Evolutionary conservation across 371 early-diverging fungal species (phyloP).

Genomic region (Actinomucor elegans): DNA sequence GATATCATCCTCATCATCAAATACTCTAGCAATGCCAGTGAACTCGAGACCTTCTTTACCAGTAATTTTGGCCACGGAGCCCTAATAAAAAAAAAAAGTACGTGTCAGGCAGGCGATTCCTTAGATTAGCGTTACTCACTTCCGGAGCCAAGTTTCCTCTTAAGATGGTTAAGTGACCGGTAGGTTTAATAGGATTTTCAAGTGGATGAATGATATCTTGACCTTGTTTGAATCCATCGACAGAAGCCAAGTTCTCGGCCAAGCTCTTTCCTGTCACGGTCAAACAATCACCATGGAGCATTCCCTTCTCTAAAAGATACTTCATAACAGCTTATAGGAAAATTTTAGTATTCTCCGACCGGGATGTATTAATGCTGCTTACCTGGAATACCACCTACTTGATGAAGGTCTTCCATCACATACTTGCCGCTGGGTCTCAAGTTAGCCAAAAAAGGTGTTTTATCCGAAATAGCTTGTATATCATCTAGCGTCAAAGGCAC

Average conservation of each 20-base stretch:
- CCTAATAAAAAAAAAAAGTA: too few relatives aligned
- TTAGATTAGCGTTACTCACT: conserved; percentile 29
- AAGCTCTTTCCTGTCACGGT: conserved; percentile 89
- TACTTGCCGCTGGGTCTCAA: conserved; percentile 92
- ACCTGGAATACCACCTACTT: conserved; percentile 77
- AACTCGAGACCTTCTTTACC: conserved; percentile 95
- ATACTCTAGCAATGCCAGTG: conserved; percentile 85
- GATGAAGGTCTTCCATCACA: conserved; percentile 87
- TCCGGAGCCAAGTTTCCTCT: conserved; percentile 95
- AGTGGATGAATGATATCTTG: conserved; percentile 89
- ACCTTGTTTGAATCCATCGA: conserved; percentile 69
- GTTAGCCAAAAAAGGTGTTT: conserved; percentile 93
- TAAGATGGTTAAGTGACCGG: conserved; percentile 93
- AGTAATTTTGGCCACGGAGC: conserved; percentile 95
- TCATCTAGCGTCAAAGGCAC: conserved; percentile 86
- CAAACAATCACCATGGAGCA: conserved; percentile 75
- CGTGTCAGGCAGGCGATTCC: too few relatives aligned
- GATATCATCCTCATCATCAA: conserved; percentile 90
- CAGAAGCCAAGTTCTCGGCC: conserved; percentile 71
- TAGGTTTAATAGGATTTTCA: conserved; percentile 86
- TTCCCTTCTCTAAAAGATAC: conserved; percentile 72
- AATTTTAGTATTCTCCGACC: background rate
- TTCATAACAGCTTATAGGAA: conserved; percentile 69
- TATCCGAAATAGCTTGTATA: conserved; percentile 86
- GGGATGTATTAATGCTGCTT: too few relatives aligned